phyloP scores from a whole-genome alignment of 768 basidiomycete species.

The Kwoniella mangroviensis region DNA sequence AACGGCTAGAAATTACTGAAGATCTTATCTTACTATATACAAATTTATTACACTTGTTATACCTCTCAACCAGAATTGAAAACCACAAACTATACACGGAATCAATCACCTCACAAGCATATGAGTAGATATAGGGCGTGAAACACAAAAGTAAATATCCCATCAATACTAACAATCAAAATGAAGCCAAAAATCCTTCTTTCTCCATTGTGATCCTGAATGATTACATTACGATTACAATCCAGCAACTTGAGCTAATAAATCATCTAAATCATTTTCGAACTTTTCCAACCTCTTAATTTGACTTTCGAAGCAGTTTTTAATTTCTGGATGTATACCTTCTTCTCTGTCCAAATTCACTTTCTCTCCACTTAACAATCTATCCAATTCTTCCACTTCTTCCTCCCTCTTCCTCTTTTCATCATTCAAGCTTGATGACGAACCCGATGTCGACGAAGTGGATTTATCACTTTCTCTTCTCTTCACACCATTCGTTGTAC shows the following conservation, averaged over 20 bases:
- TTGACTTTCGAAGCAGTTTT: conserved; percentile 37
- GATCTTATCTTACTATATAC: too few species aligned
- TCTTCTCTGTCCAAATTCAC: conserved; percentile 27
- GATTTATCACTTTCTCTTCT: neutral
- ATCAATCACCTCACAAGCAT: too few species aligned
- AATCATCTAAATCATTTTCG: conserved; percentile 54
- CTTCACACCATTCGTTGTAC: neutral
- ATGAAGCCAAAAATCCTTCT: neutral
- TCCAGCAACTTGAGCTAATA: conserved; percentile 34
- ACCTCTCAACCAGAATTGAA: too few species aligned
- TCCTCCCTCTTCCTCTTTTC: neutral
- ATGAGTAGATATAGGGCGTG: too few species aligned
- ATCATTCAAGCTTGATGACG: neutral
- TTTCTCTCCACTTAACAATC: conserved; percentile 41
- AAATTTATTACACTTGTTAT: too few species aligned
- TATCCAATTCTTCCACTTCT: conserved; percentile 45
- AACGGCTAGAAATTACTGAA: too few species aligned
- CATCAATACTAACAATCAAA: neutral
- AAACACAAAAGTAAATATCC: too few species aligned
- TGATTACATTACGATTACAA: neutral
- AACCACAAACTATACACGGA: too few species aligned
- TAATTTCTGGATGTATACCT: conserved; percentile 41
- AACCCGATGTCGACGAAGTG: neutral
- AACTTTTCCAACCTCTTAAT: conserved; percentile 44
- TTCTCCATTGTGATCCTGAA: neutral